These are phyloP conservation scores for Macadamia tetraphylla DNA, from an alignment of 164 flowering plant species.

Conservation along the genomic window DNA sequence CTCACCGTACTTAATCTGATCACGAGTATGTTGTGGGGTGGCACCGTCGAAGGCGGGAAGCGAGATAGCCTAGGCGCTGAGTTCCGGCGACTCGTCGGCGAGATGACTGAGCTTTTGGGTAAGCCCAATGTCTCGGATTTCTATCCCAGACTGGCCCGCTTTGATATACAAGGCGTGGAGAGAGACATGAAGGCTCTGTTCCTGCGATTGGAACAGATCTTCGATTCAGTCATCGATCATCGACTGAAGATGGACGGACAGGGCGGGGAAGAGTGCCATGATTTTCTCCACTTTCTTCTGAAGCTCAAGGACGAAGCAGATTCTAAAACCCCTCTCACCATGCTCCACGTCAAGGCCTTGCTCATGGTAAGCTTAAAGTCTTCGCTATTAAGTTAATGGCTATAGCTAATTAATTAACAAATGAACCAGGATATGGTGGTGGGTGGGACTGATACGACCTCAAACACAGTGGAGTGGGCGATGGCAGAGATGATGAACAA, in stretches of 20 bases:
- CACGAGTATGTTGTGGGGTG: too few species aligned
- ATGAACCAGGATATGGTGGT: conserved; percentile 36
- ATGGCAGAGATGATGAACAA: conserved; percentile 39
- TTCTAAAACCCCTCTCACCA: conserved; percentile 26
- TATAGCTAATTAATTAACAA: background rate
- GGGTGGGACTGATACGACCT: conserved; percentile 10
- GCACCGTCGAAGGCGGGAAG: too few species aligned
- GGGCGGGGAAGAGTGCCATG: conserved; percentile 13
- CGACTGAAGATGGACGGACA: conserved; percentile 21
- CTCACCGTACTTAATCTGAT: background rate
- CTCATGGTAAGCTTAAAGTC: conserved; percentile 22
- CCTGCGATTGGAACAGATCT: conserved; percentile 28
- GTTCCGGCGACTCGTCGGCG: too few species aligned
- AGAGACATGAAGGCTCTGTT: conserved; percentile 22
- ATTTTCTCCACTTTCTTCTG: conserved; percentile 42
- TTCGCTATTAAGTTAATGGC: background rate
- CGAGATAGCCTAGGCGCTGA: too few species aligned
- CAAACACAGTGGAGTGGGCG: conserved; percentile 2
- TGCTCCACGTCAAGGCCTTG: conserved; percentile 32
- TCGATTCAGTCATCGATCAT: conserved; percentile 30
- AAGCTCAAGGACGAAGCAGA: conserved; percentile 34
- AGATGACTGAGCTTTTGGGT: too few species aligned
- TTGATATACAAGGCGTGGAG: conserved; percentile 49
- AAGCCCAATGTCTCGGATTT: conserved; percentile 13
- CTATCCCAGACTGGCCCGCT: conserved; percentile 35